These are phyloP conservation scores for Sorghum bicolor DNA, from an alignment of 176 grass and related monocot genomes.

Conservation along the genomic window Sorghum_bicolor_NCBIv3 NC_012870.2:76465501-76466000, in stretches of 20 bases:
- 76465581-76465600: slow-evolving; percentile 65
- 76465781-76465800: slow-evolving; percentile 58
- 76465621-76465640: background rate
- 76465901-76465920: slow-evolving; percentile 11
- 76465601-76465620: background rate
- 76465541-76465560: slow-evolving; percentile 60
- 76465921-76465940: background rate
- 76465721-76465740: slow-evolving; percentile 73
- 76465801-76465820: slow-evolving; percentile 69
- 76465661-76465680: slow-evolving; percentile 23
- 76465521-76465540: slow-evolving; percentile 47
- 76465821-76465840: slow-evolving; percentile 71
- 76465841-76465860: slow-evolving; percentile 70
- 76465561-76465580: slow-evolving; percentile 67
- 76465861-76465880: background rate
- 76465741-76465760: slow-evolving; percentile 77
- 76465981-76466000: slow-evolving; percentile 86
- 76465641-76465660: background rate
- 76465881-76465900: slow-evolving; percentile 6
- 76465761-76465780: slow-evolving; percentile 54
- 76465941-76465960: slow-evolving; percentile 56
- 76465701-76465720: slow-evolving; percentile 84
- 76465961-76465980: slow-evolving; percentile 79
- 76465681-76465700: slow-evolving; percentile 76
- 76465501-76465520: background rate